Conservation (phyloP, 129 eudicot genomes). For the Saposhnikovia divaricata region DNA sequence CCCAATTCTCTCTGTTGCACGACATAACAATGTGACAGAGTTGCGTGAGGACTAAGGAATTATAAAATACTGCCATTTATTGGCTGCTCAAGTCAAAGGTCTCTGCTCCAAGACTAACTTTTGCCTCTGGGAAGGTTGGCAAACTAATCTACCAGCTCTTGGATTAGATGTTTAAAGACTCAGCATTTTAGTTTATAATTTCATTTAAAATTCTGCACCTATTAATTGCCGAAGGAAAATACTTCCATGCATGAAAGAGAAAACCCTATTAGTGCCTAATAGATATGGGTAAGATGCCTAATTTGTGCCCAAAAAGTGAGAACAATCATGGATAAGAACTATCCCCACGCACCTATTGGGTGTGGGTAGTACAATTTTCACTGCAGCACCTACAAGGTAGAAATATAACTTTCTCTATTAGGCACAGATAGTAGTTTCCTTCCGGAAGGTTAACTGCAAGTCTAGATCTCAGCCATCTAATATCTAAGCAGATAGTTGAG, state of each 20-base stretch:
- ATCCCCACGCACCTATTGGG: background rate
- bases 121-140: background rate
- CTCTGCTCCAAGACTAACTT: no score
- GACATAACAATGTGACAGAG: background rate
- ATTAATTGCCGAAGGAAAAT: no score
- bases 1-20: background rate
- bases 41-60: background rate
- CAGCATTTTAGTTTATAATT: no score
- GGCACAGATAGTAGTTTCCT: background rate
- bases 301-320: no score
- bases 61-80: background rate
- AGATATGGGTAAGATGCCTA: no score
- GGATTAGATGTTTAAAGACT: no score
- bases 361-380: background rate
- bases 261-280: no score
- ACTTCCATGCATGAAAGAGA: no score
- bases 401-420: background rate
- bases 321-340: background rate
- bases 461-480: background rate
- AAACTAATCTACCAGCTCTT: background rate
- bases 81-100: background rate
- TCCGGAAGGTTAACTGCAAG: background rate
- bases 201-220: background rate
- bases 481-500: background rate
- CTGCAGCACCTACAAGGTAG: background rate